A percentile compares a stretch with the other conserved stretches of the same genome.
phyloP scores from a whole-genome alignment of 106 monocot genomes.

The Platanthera guangdongensis region DNA sequence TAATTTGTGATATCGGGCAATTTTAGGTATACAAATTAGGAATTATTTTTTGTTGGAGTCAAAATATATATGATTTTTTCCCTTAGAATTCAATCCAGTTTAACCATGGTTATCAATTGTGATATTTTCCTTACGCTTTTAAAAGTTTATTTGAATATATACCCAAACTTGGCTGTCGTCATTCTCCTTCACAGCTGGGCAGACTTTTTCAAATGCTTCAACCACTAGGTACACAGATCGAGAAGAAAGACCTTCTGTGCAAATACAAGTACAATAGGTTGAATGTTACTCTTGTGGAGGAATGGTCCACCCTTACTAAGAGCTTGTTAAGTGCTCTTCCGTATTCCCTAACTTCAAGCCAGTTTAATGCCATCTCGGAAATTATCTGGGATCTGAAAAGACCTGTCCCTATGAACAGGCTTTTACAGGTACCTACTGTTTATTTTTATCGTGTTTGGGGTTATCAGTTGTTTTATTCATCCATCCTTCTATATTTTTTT shows the following conservation, averaged over 20 bases:
- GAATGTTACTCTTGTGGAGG: slow-evolving; percentile 37
- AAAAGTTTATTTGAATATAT: not conserved
- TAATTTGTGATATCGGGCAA: not conserved
- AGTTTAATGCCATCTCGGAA: slow-evolving; percentile 85
- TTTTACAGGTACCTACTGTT: slow-evolving; percentile 58
- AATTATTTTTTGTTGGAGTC: not conserved
- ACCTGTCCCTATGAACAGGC: slow-evolving; percentile 94
- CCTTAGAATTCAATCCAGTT: not conserved
- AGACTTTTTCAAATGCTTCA: slow-evolving; percentile 95
- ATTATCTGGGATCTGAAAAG: slow-evolving; percentile 92
- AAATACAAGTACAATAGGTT: slow-evolving; percentile 55
- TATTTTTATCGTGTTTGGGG: slow-evolving; percentile 3
- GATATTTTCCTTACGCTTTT: not conserved
- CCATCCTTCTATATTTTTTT: not conserved
- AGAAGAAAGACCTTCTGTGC: slow-evolving; percentile 65
- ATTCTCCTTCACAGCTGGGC: slow-evolving; percentile 53
- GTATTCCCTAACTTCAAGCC: slow-evolving; percentile 79
- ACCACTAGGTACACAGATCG: slow-evolving; percentile 56
- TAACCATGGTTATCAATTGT: not conserved
- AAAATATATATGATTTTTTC: not conserved
- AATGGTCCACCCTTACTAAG: slow-evolving; percentile 68
- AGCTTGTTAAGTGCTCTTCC: slow-evolving; percentile 71
- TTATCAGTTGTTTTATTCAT: slow-evolving; percentile 3
- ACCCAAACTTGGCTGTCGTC: not conserved
- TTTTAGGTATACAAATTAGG: not conserved